Conservation (phyloP, 352 stramenopile genomes). For the Pelagophyceae sp. region DNA sequence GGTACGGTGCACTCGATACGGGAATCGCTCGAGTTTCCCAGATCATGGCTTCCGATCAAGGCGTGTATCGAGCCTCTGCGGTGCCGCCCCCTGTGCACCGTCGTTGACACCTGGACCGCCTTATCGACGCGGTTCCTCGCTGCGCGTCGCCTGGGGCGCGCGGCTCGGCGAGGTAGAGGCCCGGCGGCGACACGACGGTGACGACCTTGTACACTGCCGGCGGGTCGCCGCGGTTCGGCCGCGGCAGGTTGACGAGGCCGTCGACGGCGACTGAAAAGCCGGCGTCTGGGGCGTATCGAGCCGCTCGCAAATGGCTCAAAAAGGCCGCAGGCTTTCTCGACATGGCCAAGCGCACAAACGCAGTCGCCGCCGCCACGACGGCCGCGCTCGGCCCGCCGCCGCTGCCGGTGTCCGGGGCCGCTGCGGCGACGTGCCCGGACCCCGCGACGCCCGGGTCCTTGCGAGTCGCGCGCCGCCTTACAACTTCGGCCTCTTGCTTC, state of each 20-base stretch:
- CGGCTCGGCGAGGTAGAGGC: background rate
- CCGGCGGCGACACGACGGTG: slow-evolving; percentile 12
- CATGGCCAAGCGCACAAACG: no score
- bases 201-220: slow-evolving; percentile 11
- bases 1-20: no score
- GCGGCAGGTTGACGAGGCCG: background rate
- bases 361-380: background rate
- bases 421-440: slow-evolving; percentile 1
- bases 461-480: background rate
- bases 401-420: background rate
- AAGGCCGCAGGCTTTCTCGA: background rate
- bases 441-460: background rate
- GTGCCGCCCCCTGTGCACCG: no score
- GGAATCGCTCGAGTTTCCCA: no score
- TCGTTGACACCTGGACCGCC: no score
- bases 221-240: background rate
- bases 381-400: background rate
- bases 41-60: no score
- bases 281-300: background rate
- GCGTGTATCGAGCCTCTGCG: no score
- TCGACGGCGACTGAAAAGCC: slow-evolving; percentile 15
- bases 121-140: background rate
- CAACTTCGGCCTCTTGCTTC: background rate
- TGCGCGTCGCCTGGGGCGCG: background rate
- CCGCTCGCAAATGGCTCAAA: background rate